Evolutionary conservation across 2,329 filamentous ascomycete genomes (phyloP).

Genomic region (Penicillium sclerotiorum): DNA sequence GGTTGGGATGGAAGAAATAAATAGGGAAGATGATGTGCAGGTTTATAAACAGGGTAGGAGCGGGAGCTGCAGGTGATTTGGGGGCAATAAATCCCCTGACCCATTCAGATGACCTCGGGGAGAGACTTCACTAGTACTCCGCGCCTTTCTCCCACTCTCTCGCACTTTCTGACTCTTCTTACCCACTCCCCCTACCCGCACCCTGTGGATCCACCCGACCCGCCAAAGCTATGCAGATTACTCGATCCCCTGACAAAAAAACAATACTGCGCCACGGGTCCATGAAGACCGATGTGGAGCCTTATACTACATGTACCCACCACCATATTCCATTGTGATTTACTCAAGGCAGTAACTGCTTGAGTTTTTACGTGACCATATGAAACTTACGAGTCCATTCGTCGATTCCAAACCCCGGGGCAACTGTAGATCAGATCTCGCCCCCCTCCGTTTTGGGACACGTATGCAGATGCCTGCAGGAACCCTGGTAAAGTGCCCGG

Average conservation of each 20-base stretch:
- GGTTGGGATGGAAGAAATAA: not conserved
- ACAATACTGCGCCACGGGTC: not conserved
- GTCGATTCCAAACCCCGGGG: too few relatives aligned
- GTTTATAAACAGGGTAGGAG: too few relatives aligned
- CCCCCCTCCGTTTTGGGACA: not conserved
- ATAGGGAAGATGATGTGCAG: too few relatives aligned
- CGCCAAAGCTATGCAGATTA: not conserved
- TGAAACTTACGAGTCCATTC: too few relatives aligned
- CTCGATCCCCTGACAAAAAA: not conserved
- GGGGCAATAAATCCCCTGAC: constrained; percentile 21
- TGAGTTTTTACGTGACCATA: too few relatives aligned
- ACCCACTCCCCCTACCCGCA: too few relatives aligned
- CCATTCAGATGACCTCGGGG: constrained; percentile 13
- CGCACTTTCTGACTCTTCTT: too few relatives aligned
- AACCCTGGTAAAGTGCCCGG: constrained; percentile 4
- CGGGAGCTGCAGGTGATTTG: constrained; percentile 16
- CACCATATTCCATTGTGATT: too few relatives aligned
- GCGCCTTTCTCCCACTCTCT: too few relatives aligned
- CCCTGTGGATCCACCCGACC: not conserved
- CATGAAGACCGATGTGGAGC: not conserved
- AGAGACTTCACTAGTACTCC: too few relatives aligned
- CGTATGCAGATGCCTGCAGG: constrained; percentile 4
- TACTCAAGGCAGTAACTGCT: too few relatives aligned
- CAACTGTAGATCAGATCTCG: too few relatives aligned
- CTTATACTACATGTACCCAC: not conserved